A percentile compares a stretch with the other conserved stretches of the same genome.
Evolutionary conservation across 164 flowering plant genomes (phyloP).

Genomic region (Sextonia rubra): DNA sequence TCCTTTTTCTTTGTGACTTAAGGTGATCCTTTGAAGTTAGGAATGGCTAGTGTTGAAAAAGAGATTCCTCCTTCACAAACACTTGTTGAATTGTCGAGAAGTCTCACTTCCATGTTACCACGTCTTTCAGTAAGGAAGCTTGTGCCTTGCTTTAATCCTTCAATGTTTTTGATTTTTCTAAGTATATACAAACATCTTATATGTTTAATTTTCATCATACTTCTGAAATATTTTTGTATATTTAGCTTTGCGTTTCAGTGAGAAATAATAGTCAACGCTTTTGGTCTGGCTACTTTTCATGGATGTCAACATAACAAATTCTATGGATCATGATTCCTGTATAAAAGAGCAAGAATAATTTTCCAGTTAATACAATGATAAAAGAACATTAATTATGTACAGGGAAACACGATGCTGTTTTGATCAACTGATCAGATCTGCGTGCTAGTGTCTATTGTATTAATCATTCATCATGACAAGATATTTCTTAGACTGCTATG

Average conservation of each 20-base stretch:
- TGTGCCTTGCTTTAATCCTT: slow-evolving; percentile 1
- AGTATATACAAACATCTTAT: no score
- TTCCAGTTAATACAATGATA: not conserved
- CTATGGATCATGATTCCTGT: not conserved
- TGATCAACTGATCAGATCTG: not conserved
- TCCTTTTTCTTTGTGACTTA: slow-evolving; percentile 10
- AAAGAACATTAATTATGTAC: no score
- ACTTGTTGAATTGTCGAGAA: slow-evolving; percentile 44
- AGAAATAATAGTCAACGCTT: not conserved
- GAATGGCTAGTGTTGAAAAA: slow-evolving; percentile 45
- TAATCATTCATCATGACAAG: not conserved
- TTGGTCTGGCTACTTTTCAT: no score
- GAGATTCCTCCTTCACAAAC: slow-evolving; percentile 42
- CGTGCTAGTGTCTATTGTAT: not conserved
- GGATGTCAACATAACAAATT: not conserved
- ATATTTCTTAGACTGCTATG: not conserved
- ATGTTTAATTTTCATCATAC: no score
- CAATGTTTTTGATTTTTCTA: not conserved
- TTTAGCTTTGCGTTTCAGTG: not conserved
- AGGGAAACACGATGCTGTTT: not conserved
- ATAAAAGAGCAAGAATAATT: not conserved
- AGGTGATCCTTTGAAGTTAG: slow-evolving; percentile 93
- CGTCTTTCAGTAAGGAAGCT: slow-evolving; percentile 64
- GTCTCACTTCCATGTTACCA: slow-evolving; percentile 65
- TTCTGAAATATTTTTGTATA: not conserved